These are phyloP conservation scores for Cubamyces sp. DNA, from an alignment of 768 basidiomycete genomes.

Conservation along the genomic window DNA sequence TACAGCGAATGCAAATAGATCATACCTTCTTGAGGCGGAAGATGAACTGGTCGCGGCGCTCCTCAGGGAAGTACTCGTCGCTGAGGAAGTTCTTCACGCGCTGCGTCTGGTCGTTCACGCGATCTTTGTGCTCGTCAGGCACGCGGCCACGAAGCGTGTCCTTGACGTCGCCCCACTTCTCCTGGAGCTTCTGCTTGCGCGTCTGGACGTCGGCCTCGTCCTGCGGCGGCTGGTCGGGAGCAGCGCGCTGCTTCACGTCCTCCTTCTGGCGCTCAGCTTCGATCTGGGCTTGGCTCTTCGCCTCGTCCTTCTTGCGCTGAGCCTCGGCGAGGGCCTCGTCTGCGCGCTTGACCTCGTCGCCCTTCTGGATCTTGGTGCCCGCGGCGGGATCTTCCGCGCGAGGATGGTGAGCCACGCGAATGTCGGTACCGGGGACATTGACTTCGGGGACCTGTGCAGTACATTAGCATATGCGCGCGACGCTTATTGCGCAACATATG, in stretches of 20 bases:
- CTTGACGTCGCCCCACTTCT: conserved; percentile 38
- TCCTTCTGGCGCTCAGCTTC: conserved; percentile 28
- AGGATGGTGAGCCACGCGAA: conserved; percentile 53
- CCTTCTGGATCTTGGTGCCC: conserved; percentile 39
- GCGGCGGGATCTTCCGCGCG: conserved; percentile 43
- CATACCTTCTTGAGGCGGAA: conserved; percentile 83
- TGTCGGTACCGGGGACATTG: conserved; percentile 47
- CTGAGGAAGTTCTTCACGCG: conserved; percentile 67
- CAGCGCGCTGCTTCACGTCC: conserved; percentile 28
- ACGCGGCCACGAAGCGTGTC: conserved; percentile 56
- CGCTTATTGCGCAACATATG: not conserved
- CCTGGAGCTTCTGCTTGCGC: conserved; percentile 40
- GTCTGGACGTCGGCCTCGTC: conserved; percentile 42
- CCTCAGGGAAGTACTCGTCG: conserved; percentile 89
- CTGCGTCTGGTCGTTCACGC: conserved; percentile 53
- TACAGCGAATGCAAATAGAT: no score
- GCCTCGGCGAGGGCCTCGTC: conserved; percentile 31
- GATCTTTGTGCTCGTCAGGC: conserved; percentile 70
- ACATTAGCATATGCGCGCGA: not conserved
- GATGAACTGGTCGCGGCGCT: conserved; percentile 90
- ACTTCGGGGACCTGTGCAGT: conserved; percentile 39
- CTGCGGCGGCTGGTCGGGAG: conserved; percentile 33
- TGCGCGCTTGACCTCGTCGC: conserved; percentile 39
- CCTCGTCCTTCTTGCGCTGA: conserved; percentile 23
- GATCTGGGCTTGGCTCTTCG: conserved; percentile 22